Percentiles rank a stretch among this genome's conserved stretches.
phyloP scores from a whole-genome alignment of 352 stramenopile genomes.

The Phytophthora citrophthora region DNA sequence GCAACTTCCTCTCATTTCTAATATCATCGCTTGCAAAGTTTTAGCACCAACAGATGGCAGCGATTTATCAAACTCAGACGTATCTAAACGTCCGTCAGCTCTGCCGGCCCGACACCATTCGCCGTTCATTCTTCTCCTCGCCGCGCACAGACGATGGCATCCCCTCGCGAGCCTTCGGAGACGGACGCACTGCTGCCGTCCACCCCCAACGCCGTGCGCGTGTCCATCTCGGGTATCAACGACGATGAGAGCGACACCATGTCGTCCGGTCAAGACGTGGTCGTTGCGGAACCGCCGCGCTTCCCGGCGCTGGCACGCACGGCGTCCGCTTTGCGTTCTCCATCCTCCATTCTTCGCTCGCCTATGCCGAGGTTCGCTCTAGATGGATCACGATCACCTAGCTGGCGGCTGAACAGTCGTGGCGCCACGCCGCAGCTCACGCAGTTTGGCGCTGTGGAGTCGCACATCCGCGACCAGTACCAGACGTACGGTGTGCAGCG shows the following conservation, averaged over 20 bases:
- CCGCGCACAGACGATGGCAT: conserved; percentile 29
- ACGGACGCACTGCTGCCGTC: conserved; percentile 51
- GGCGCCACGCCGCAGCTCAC: conserved; percentile 4
- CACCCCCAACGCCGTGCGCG: conserved; percentile 14
- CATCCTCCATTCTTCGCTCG: conserved; percentile 47
- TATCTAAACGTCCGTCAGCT: conserved; percentile 10
- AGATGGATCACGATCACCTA: conserved; percentile 14
- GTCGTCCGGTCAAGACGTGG: conserved; percentile 27
- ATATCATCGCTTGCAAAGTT: conserved; percentile 6
- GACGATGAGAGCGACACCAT: conserved; percentile 33
- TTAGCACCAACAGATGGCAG: not conserved
- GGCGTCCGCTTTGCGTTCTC: conserved; percentile 36
- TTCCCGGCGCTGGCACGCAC: conserved; percentile 31
- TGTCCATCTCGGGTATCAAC: conserved; percentile 11
- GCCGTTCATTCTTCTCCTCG: not conserved
- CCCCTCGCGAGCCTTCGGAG: conserved; percentile 39
- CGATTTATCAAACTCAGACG: conserved; percentile 7
- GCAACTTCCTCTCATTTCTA: not conserved
- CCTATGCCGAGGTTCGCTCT: conserved; percentile 35
- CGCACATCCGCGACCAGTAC: conserved; percentile 20
- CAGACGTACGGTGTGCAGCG: conserved; percentile 58
- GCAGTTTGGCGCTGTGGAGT: conserved; percentile 21
- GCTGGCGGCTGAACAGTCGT: conserved; percentile 16
- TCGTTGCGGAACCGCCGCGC: conserved; percentile 7
- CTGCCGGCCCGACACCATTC: not conserved